Base-by-base conservation (phyloP, 2,329 filamentous ascomycete species). In the Colletotrichum sp. region DNA sequence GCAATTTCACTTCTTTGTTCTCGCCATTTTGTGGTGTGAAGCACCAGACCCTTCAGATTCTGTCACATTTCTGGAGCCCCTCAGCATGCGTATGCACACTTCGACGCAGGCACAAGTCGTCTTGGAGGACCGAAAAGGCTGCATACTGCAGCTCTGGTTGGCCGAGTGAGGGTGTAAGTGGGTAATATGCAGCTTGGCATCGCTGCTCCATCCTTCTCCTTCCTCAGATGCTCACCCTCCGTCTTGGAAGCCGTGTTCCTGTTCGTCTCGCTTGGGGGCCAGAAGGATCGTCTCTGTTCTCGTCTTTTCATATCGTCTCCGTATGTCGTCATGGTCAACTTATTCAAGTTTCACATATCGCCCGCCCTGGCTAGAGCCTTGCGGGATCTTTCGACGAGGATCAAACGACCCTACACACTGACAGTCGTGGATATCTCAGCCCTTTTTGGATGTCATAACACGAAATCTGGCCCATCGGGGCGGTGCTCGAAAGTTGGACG, bases 91-190 rank as follows among this genome's bases (percentile, higher is more conserved):
- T 32, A 62, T 68, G 69, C 73, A 72, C n/a, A 64, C 70, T 67
- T 21, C 39, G 36, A 76, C 36, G 73, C 73, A 73, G 70, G 70
- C 73, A 76, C 64, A 69, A 76, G 52, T 69, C 64, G 34, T 39
- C 32, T 34, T 30, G 32, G 44, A 24, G 59, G 60, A 62, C 18
- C 26, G 18, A 52, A 65, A 44, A 15, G 64, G 57, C 57, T 49
- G 70, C 32, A 21, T 15, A 8, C 32, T 34, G 15, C 24, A 32
- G 21, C 24, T 21, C 9, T 65, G 57, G 57, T 76, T 69, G 64
- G 73, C 39, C 30, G 55, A 60, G 21, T 9, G 39, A 69, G 59
- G 57, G 26, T 68, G 30, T 16, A 32, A 69, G 69, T 76, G 73
- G 39, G 63, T 15, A 49, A 62, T 55, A 24, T 66, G 39, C 55